phyloP scores from a whole-genome alignment of 2,329 filamentous ascomycete genomes.

The Colletotrichum ledebouriae region DNA sequence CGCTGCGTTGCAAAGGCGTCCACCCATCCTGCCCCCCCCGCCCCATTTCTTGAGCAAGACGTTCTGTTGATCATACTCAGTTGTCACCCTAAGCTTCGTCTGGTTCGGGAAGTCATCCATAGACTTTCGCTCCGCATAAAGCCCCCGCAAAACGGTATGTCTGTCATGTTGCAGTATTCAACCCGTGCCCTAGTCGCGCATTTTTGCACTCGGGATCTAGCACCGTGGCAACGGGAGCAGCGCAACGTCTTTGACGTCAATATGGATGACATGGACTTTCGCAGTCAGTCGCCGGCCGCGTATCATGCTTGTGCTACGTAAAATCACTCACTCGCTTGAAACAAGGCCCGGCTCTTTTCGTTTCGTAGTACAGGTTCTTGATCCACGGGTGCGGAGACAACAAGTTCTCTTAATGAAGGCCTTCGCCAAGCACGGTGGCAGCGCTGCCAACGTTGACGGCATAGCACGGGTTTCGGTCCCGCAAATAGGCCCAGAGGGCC shows the following conservation, averaged over 20 bases:
- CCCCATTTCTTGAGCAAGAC: constrained; percentile 1
- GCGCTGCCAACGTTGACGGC: not conserved
- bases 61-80: not conserved
- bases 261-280: not conserved
- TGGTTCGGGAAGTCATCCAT: constrained; percentile 5
- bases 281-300: not conserved
- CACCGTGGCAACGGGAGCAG: not conserved
- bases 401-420: not conserved
- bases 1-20: not conserved
- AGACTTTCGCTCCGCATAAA: not conserved
- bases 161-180: constrained; percentile 4
- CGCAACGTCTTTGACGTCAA: not conserved
- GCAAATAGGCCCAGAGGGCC: not conserved
- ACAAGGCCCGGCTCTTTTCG: not conserved
- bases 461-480: not conserved
- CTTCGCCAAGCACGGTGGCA: not conserved
- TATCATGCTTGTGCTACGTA: fast-evolving
- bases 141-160: not conserved
- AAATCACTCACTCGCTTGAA: not conserved
- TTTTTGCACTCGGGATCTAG: not conserved
- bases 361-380: constrained; percentile 8
- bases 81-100: not conserved
- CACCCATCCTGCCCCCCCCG: not conserved
- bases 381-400: not conserved
- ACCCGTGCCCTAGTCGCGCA: not conserved